These are phyloP conservation scores for Lunasporangiospora selenospora DNA, from an alignment of 192 early-diverging fungal species.

Conservation along the genomic window DNA sequence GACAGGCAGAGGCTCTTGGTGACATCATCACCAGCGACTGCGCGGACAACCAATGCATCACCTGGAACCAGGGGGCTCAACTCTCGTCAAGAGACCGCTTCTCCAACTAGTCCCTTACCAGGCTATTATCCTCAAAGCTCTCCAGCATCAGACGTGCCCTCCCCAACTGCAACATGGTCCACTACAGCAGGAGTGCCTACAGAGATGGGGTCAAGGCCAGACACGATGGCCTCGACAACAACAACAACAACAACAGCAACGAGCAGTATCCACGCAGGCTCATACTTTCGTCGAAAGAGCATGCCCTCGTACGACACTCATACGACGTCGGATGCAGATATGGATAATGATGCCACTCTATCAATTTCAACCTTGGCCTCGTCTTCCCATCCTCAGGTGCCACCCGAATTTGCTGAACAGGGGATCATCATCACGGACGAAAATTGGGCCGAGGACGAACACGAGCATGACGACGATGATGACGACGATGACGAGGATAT, in stretches of 20 bases:
- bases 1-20: too few species aligned
- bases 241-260: too few species aligned
- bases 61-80: too few species aligned
- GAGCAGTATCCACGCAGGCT: conserved; percentile 1
- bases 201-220: conserved; percentile 14
- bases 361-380: conserved; percentile 21
- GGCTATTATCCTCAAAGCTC: too few species aligned
- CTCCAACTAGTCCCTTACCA: too few species aligned
- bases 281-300: neutral
- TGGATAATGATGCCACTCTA: conserved; percentile 8
- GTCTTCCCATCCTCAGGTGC: conserved; percentile 7
- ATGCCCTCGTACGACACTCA: conserved; percentile 17
- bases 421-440: conserved; percentile 18
- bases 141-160: neutral
- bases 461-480: neutral
- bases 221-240: too few species aligned
- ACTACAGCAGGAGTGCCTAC: conserved; percentile 5
- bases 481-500: too few species aligned
- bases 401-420: conserved; percentile 8
- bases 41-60: too few species aligned
- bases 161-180: conserved; percentile 17
- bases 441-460: conserved; percentile 15
- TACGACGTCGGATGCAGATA: too few species aligned
- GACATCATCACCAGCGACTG: too few species aligned
- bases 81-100: too few species aligned